phyloP scores from a whole-genome alignment of 331 rosid species.

The Erythrophleum ivorense region DNA sequence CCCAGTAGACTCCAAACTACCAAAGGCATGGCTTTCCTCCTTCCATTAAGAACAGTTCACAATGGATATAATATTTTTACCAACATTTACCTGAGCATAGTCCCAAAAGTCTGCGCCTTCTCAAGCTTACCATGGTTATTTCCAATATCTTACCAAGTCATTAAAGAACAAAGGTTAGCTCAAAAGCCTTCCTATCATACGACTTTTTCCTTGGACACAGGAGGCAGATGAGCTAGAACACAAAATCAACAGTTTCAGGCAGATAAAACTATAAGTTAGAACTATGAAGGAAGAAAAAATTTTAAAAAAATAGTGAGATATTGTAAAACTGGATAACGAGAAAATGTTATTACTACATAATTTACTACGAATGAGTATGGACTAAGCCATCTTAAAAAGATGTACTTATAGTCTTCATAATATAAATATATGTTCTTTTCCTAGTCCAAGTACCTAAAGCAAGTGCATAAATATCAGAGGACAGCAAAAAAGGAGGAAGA shows the following conservation, averaged over 20 bases:
- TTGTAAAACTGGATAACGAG: not conserved
- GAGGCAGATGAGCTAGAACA: conserved; percentile 29
- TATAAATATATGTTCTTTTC: not conserved
- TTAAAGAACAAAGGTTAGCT: conserved; percentile 10
- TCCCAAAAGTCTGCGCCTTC: conserved; percentile 87
- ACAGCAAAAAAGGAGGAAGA: not conserved
- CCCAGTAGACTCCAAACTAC: conserved; percentile 17
- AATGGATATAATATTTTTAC: not conserved
- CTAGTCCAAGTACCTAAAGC: conserved; percentile 1
- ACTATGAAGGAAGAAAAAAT: not conserved
- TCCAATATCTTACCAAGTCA: conserved; percentile 29
- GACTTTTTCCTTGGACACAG: conserved; percentile 33
- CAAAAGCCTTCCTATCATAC: conserved; percentile 26
- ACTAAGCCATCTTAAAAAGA: not conserved
- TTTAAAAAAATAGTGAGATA: not conserved
- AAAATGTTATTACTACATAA: not conserved
- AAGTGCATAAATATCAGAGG: not conserved
- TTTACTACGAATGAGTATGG: not conserved
- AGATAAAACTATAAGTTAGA: not conserved
- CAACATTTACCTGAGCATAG: conserved; percentile 68
- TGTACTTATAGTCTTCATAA: not conserved
- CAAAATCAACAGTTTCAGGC: conserved; percentile 3
- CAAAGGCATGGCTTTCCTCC: not conserved
- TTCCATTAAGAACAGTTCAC: conserved; percentile 10
- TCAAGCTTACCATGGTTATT: conserved; percentile 80